Evolutionary conservation across 441 rosid genomes (phyloP).

Genomic region (Aquilaria agallochum): DNA sequence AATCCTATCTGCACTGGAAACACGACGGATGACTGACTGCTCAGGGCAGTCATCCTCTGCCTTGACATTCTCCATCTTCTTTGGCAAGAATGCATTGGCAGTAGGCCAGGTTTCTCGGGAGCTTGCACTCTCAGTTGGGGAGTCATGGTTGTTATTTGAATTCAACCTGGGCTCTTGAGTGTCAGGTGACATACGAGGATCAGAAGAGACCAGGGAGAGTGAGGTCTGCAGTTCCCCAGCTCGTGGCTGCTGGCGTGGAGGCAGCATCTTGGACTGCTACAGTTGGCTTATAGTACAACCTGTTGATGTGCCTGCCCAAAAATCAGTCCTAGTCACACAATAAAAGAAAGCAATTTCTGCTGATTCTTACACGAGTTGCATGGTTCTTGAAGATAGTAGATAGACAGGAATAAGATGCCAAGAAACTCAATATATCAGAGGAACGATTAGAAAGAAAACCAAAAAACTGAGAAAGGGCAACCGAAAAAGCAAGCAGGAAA

Average conservation of each 20-base stretch:
- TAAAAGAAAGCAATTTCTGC: conserved; percentile 4
- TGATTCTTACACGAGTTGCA: not conserved
- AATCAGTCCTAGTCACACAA: conserved; percentile 26
- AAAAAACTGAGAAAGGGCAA: too few relatives aligned
- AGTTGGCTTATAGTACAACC: conserved; percentile 75
- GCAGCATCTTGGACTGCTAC: conserved; percentile 58
- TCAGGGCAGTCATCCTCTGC: conserved; percentile 57
- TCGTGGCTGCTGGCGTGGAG: conserved; percentile 86
- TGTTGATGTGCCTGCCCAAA: conserved; percentile 72
- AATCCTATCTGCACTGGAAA: conserved; percentile 67
- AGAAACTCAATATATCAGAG: too few relatives aligned
- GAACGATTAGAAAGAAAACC: not conserved
- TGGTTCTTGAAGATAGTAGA: too few relatives aligned
- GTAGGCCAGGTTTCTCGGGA: conserved; percentile 95
- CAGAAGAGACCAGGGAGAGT: conserved; percentile 63
- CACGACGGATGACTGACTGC: conserved; percentile 60
- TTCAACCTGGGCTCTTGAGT: conserved; percentile 58
- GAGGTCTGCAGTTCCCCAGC: conserved; percentile 60
- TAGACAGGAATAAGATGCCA: not conserved
- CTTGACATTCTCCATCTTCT: conserved; percentile 76
- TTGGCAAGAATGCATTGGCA: conserved; percentile 49
- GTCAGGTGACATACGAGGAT: conserved; percentile 56
- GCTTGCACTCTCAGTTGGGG: conserved; percentile 96
- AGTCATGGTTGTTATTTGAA: conserved; percentile 72
- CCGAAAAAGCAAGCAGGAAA: not conserved